phyloP scores from a whole-genome alignment of 1,139 yeast species.

The Candida dubliniensis region DNA sequence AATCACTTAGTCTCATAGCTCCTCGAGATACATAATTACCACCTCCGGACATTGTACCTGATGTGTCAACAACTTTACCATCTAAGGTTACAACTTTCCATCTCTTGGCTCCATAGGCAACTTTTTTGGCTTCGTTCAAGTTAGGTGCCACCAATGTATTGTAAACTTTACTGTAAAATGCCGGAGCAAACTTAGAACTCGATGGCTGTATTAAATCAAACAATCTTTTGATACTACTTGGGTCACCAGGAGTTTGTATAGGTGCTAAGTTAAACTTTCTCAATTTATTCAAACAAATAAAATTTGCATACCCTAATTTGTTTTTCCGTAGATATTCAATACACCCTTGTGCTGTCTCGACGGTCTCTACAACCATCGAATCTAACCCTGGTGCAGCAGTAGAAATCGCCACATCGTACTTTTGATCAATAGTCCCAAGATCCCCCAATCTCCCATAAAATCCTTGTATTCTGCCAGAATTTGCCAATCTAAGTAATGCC shows the following conservation, averaged over 20 bases:
- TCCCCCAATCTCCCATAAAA: slow-evolving; percentile 91
- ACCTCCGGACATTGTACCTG: slow-evolving; percentile 98
- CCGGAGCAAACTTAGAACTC: slow-evolving; percentile 72
- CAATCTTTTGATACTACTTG: slow-evolving; percentile 74
- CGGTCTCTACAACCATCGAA: slow-evolving; percentile 92
- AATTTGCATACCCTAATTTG: slow-evolving; percentile 85
- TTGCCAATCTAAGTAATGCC: slow-evolving; percentile 67
- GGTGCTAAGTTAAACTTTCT: slow-evolving; percentile 59
- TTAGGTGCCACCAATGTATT: slow-evolving; percentile 87
- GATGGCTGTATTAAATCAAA: slow-evolving; percentile 78
- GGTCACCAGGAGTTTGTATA: slow-evolving; percentile 64
- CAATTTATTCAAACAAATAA: slow-evolving; percentile 76
- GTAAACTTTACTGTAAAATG: slow-evolving; percentile 82
- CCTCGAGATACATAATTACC: slow-evolving; percentile 69
- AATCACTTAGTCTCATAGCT: slow-evolving; percentile 54
- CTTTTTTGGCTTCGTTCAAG: slow-evolving; percentile 76
- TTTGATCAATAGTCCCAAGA: slow-evolving; percentile 81
- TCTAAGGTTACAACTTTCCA: slow-evolving; percentile 90
- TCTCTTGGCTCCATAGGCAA: slow-evolving; percentile 81
- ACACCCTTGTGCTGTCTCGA: slow-evolving; percentile 90
- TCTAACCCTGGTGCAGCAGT: slow-evolving; percentile 93
- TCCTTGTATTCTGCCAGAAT: slow-evolving; percentile 82
- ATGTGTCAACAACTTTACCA: slow-evolving; percentile 90
- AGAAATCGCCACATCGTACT: slow-evolving; percentile 89
- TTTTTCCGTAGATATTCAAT: slow-evolving; percentile 83